These are phyloP conservation scores for Dendrobium huoshanense DNA, from an alignment of 106 monocot species.

Conservation along the genomic window DNA sequence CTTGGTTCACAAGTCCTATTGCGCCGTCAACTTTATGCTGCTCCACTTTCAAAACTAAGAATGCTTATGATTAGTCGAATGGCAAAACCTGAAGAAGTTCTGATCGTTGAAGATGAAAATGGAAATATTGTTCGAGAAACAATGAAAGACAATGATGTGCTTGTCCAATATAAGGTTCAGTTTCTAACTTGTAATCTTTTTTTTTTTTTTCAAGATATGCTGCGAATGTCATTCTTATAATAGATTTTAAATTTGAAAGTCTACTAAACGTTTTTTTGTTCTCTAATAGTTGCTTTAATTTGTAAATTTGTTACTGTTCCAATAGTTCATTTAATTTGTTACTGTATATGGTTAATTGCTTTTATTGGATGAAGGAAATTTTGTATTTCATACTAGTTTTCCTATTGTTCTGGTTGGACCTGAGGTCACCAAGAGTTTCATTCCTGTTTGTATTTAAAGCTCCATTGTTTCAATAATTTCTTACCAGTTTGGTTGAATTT, in stretches of 20 bases:
- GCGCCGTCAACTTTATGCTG: slow-evolving; percentile 79
- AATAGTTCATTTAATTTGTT: neutral
- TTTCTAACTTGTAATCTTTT: neutral
- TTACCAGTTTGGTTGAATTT: slow-evolving; percentile 1
- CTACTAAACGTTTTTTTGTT: neutral
- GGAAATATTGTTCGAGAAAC: slow-evolving; percentile 99
- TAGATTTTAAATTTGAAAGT: slow-evolving; percentile 1
- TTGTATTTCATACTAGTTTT: neutral
- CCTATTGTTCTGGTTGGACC: neutral
- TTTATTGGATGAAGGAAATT: neutral
- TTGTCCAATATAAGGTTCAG: slow-evolving; percentile 93
- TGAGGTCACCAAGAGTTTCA: neutral
- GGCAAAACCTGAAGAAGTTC: slow-evolving; percentile 98
- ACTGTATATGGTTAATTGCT: neutral
- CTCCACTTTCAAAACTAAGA: slow-evolving; percentile 81
- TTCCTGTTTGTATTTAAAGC: neutral
- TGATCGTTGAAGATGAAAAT: slow-evolving; percentile 99
- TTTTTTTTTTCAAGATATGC: neutral
- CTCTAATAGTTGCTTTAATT: neutral
- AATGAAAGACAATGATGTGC: slow-evolving; percentile 98
- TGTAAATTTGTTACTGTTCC: neutral
- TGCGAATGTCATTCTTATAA: neutral
- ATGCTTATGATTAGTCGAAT: slow-evolving; percentile 98
- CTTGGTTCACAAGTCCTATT: slow-evolving; percentile 56
- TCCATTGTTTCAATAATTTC: neutral